phyloP scores from a whole-genome alignment of 208 protist genomes.

The Crithidia bombi region DNA sequence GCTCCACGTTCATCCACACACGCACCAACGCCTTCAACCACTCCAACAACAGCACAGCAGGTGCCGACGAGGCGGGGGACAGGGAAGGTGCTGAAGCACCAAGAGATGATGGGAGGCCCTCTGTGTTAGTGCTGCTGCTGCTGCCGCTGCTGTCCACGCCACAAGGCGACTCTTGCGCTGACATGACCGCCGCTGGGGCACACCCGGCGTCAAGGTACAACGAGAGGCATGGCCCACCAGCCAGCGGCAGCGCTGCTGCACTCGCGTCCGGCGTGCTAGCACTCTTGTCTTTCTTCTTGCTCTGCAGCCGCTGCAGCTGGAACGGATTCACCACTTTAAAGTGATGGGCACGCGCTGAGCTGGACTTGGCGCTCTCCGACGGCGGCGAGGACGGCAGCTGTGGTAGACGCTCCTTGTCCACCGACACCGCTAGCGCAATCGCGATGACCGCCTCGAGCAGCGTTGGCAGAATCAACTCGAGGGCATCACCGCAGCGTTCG shows the following conservation, averaged over 20 bases:
- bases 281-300: constrained; percentile 4
- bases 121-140: not conserved
- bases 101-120: no score
- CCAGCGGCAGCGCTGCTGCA: not conserved
- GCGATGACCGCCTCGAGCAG: constrained; percentile 36
- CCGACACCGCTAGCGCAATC: constrained; percentile 28
- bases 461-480: constrained; percentile 39
- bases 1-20: constrained; percentile 39
- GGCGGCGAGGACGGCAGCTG: not conserved
- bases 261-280: not conserved
- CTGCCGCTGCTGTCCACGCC: not conserved
- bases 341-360: constrained; percentile 14
- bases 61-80: constrained; percentile 18
- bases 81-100: not conserved
- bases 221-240: constrained; percentile 19
- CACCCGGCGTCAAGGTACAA: constrained; percentile 25
- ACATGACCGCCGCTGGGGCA: not conserved
- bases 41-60: constrained; percentile 27
- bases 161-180: no score
- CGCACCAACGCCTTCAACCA: constrained; percentile 32
- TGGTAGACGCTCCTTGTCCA: constrained; percentile 40
- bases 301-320: constrained; percentile 14
- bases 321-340: constrained; percentile 18
- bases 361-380: not conserved
- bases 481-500: constrained; percentile 35